Conservation (phyloP, 108 stramenopile genomes). For the Bacterosira constricta region DNA sequence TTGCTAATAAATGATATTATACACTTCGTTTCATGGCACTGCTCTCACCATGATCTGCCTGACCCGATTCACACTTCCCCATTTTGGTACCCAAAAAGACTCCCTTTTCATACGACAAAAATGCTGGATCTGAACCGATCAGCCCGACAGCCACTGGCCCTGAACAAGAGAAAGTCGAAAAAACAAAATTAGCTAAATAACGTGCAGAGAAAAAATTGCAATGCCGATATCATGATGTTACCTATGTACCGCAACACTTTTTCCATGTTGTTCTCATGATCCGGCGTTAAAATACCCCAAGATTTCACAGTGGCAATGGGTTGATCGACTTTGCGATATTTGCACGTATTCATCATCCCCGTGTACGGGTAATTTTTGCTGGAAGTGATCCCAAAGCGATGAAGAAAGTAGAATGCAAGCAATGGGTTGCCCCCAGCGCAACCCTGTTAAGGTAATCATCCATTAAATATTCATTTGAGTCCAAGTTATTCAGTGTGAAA, state of each 20-base stretch:
- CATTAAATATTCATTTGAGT: too few species aligned
- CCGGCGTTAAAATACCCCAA: conserved; percentile 71
- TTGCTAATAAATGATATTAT: neutral
- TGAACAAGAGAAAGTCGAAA: too few species aligned
- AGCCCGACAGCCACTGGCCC: conserved; percentile 82
- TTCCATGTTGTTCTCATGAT: conserved; percentile 74
- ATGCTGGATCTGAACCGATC: conserved; percentile 66
- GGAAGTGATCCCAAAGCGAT: conserved; percentile 66
- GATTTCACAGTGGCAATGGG: conserved; percentile 73
- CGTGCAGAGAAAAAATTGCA: neutral
- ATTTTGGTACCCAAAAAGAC: conserved; percentile 49
- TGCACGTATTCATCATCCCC: conserved; percentile 45
- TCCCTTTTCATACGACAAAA: conserved; percentile 67
- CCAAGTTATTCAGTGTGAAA: too few species aligned
- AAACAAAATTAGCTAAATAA: too few species aligned
- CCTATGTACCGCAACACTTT: conserved; percentile 72
- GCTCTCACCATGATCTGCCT: conserved; percentile 62
- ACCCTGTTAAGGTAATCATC: too few species aligned
- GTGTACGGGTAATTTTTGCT: conserved; percentile 69
- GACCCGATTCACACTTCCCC: conserved; percentile 48
- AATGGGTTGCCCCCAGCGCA: conserved; percentile 94
- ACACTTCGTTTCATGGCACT: too few species aligned
- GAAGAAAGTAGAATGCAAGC: conserved; percentile 85
- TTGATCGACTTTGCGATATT: conserved; percentile 23
- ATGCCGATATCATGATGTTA: neutral